Evolutionary conservation across 306 rosid genomes (phyloP), one percentile per base, ranked within the genome.

Genomic region (Fragaria vesca): DNA sequence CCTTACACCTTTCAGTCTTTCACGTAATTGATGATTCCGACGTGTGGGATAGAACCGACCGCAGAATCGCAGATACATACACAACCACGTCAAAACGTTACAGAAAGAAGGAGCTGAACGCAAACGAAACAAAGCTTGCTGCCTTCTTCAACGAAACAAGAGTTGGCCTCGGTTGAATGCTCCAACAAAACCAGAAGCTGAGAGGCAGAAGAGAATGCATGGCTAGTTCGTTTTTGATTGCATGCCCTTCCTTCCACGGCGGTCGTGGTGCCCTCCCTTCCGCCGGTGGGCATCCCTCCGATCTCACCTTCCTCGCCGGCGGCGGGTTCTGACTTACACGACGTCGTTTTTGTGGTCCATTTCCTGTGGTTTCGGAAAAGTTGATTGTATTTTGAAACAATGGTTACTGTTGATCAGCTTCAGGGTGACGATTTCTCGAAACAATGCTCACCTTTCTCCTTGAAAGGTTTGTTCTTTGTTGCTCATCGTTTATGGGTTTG

Each of bases 191-290:
- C 77, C 76, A 61, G 43, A 12, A 9, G 43, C 36, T 5, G 66
- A 72, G 24, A 80, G 78, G 78, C n/a, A 77, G 82, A 78, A 69
- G 51, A 58, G 79, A 80, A 77, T 84, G 73, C 66, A 63, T 67
- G 85, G 71, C 80, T 58, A 77, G 69, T 38, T 28, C 32, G 8
- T 69, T 3, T 46, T 46, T 81, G 82, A 74, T 82, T 81, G 76
- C 87, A 18, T 77, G 85, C 74, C 82, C 85, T 81, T 57, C 87
- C 32, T 84, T 80, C 75, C 87, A 84, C 82, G 87, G 87, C 1
- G 87, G 87, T 46, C 87, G 85, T 1, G 87, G 87, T 45, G 87
- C 87, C 80, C 85, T 81, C 57, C 87, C 85, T 32, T 84, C 87
- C 1, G 87, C 87, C 60, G 85, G 87, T 30, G 87, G 87, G 78